phyloP scores from a whole-genome alignment of 352 stramenopile species.

The Globisporangium spinosum region DNA sequence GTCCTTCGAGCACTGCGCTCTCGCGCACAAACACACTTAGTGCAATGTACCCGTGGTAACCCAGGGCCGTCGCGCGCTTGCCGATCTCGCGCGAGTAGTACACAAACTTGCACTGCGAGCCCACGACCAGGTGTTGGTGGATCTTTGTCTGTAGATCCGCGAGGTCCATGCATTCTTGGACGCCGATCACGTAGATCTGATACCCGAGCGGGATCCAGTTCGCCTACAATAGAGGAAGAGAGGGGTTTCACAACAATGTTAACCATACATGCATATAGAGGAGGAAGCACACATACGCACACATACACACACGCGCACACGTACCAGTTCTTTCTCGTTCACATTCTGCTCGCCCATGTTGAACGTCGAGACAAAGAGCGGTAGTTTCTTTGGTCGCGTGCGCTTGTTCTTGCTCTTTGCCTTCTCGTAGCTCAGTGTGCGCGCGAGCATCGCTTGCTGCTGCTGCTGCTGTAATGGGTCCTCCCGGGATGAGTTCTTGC shows the following conservation, averaged over 20 bases:
- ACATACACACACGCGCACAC: slow-evolving; percentile 9
- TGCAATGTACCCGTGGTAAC: slow-evolving; percentile 87
- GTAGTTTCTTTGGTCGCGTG: slow-evolving; percentile 35
- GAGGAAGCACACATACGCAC: slow-evolving; percentile 2
- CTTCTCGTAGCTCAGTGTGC: slow-evolving; percentile 10
- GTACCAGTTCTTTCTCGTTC: slow-evolving; percentile 46
- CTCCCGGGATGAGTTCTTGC: slow-evolving; percentile 3
- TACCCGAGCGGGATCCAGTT: slow-evolving; percentile 59
- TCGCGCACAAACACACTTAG: slow-evolving; percentile 78
- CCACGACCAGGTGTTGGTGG: slow-evolving; percentile 48
- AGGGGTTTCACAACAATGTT: background rate
- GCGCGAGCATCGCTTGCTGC: background rate
- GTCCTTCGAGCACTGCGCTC: slow-evolving; percentile 51
- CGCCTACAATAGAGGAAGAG: slow-evolving; percentile 12
- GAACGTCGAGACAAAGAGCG: slow-evolving; percentile 80
- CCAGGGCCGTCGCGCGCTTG: slow-evolving; percentile 67
- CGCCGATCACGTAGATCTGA: slow-evolving; percentile 23
- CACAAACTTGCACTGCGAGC: slow-evolving; percentile 56
- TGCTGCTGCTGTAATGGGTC: background rate
- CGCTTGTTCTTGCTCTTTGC: background rate
- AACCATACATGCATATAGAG: background rate
- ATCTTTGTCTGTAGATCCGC: slow-evolving; percentile 66
- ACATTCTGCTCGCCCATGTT: slow-evolving; percentile 85
- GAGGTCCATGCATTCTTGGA: slow-evolving; percentile 83
- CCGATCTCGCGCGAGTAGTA: slow-evolving; percentile 83